Conservation (phyloP, 495 filamentous ascomycete genomes). For the Trichoderma virens region DNA sequence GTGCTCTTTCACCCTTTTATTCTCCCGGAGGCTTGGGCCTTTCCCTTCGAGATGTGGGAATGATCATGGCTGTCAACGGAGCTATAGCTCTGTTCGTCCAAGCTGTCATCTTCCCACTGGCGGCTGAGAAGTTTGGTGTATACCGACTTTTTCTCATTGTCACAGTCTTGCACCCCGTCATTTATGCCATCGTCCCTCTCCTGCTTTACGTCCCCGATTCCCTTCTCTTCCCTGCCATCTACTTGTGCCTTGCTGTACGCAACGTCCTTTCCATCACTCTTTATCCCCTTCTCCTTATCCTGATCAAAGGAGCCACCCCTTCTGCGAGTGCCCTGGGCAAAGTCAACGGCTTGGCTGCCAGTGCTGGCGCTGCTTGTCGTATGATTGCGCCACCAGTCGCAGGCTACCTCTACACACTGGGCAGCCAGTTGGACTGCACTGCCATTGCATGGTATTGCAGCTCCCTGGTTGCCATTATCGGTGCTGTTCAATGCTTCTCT, state of each 20-base stretch:
- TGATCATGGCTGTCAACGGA: conserved; percentile 75
- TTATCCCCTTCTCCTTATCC: conserved; percentile 71
- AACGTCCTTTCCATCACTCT: conserved; percentile 70
- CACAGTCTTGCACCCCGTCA: conserved; percentile 66
- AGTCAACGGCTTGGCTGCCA: conserved; percentile 76
- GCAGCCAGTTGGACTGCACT: conserved; percentile 58
- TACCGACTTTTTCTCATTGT: conserved; percentile 66
- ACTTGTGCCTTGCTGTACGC: conserved; percentile 59
- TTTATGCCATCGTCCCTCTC: conserved; percentile 67
- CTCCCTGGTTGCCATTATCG: conserved; percentile 57
- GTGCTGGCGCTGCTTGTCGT: conserved; percentile 66
- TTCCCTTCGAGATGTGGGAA: conserved; percentile 61
- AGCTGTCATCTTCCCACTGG: conserved; percentile 62
- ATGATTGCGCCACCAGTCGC: conserved; percentile 71
- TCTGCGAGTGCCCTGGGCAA: conserved; percentile 58
- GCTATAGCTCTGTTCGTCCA: conserved; percentile 74
- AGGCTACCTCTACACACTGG: conserved; percentile 64
- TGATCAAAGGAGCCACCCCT: conserved; percentile 77
- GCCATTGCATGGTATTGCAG: conserved; percentile 75
- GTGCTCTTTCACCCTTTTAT: conserved; percentile 31
- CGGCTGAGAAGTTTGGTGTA: conserved; percentile 64
- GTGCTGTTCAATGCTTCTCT: conserved; percentile 60
- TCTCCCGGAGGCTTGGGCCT: conserved; percentile 71
- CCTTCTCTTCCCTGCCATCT: conserved; percentile 60
- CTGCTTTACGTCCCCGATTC: conserved; percentile 54